Evolutionary conservation across 768 basidiomycete genomes (phyloP).

Genomic region (Guyanaporus albipodus): DNA sequence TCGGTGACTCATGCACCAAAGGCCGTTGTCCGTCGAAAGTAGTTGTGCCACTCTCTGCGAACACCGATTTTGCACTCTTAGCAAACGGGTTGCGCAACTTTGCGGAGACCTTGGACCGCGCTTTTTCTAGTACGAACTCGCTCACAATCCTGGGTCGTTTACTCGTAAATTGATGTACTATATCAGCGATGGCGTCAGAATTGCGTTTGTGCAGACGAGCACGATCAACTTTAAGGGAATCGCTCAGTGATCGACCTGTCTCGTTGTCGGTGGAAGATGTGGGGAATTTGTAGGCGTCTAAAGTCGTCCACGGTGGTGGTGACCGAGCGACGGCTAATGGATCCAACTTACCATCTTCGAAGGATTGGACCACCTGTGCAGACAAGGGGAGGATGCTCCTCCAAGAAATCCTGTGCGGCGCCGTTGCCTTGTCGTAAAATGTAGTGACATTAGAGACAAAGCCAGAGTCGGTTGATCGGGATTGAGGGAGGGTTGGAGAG

Average conservation of each 20-base stretch:
- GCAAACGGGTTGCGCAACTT: slow-evolving; percentile 24
- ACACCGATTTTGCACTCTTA: slow-evolving; percentile 15
- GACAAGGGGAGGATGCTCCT: slow-evolving; percentile 16
- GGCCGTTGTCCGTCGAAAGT: neutral
- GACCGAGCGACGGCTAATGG: slow-evolving; percentile 25
- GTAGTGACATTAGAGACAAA: slow-evolving; percentile 9
- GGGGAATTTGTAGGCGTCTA: neutral
- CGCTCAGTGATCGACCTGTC: slow-evolving; percentile 4
- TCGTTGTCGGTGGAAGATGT: neutral
- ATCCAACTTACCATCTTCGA: slow-evolving; percentile 11
- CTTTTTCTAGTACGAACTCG: slow-evolving; percentile 17
- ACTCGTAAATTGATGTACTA: slow-evolving; percentile 18
- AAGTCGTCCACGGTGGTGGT: slow-evolving; percentile 25
- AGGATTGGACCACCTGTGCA: slow-evolving; percentile 17
- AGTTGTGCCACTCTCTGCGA: slow-evolving; percentile 9
- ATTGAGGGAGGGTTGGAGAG: neutral
- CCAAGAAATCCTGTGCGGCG: neutral
- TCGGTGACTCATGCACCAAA: neutral
- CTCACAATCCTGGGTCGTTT: slow-evolving; percentile 23
- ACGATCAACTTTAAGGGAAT: slow-evolving; percentile 18
- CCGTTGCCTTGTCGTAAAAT: slow-evolving; percentile 16
- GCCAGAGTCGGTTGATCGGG: neutral
- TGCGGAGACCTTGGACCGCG: neutral
- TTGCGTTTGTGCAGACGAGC: slow-evolving; percentile 25
- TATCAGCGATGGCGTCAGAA: slow-evolving; percentile 17